Evolutionary conservation across 2,329 filamentous ascomycete genomes (phyloP).

Genomic region (Xylariaceae sp.): DNA sequence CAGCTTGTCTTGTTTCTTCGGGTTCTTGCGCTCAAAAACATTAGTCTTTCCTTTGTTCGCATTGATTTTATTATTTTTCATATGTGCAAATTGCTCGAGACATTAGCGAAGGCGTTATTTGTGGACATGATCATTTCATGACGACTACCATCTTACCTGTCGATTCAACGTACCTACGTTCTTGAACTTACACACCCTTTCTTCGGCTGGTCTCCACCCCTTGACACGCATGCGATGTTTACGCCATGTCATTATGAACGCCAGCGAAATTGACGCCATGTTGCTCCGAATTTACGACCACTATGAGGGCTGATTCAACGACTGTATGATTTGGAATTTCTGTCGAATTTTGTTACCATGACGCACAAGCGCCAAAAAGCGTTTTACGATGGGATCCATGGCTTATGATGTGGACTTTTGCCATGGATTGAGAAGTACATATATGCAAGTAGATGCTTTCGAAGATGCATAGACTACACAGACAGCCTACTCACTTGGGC

Average conservation of each 20-base stretch:
- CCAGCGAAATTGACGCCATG: slow-evolving; percentile 33
- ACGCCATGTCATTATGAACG: slow-evolving; percentile 36
- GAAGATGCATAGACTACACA: slow-evolving; percentile 37
- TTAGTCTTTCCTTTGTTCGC: slow-evolving; percentile 39
- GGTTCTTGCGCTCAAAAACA: slow-evolving; percentile 23
- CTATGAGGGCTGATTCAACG: slow-evolving; percentile 42
- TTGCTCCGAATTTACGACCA: slow-evolving; percentile 42
- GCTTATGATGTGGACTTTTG: slow-evolving; percentile 38
- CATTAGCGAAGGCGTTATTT: slow-evolving; percentile 53
- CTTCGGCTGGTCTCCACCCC: slow-evolving; percentile 41
- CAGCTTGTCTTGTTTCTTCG: slow-evolving; percentile 8
- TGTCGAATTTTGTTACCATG: slow-evolving; percentile 32
- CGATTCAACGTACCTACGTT: slow-evolving; percentile 36
- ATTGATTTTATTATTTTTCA: slow-evolving; percentile 40
- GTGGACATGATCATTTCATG: slow-evolving; percentile 46
- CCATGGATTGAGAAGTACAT: slow-evolving; percentile 33
- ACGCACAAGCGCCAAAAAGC: slow-evolving; percentile 42
- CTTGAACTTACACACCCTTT: slow-evolving; percentile 35
- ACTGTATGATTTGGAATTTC: slow-evolving; percentile 44
- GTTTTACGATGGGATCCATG: slow-evolving; percentile 34
- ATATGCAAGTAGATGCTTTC: slow-evolving; percentile 35
- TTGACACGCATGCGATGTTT: slow-evolving; percentile 38
- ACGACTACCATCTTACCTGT: slow-evolving; percentile 38
- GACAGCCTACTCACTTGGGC: slow-evolving; percentile 23
- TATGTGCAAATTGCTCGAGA: slow-evolving; percentile 44